Conservation (phyloP, 108 stramenopile genomes). For the Discostella pseudostelligera region DNA sequence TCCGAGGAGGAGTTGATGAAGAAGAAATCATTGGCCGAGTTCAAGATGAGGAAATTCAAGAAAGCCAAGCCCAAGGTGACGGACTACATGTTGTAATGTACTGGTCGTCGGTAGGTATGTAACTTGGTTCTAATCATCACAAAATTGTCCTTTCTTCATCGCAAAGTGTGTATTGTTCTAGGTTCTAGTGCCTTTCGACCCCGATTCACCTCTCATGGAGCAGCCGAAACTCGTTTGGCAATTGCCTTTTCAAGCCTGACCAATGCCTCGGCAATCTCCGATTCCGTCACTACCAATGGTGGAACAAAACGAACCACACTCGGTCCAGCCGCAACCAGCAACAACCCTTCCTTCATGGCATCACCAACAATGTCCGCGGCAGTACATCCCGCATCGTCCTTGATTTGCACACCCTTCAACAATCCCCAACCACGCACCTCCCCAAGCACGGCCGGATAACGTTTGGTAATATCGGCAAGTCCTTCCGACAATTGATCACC, state of each 20-base stretch:
- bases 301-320: constrained; percentile 95
- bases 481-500: constrained; percentile 84
- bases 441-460: constrained; percentile 80
- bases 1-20: constrained; percentile 12
- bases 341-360: constrained; percentile 85
- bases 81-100: constrained; percentile 5
- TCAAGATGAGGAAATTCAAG: constrained; percentile 56
- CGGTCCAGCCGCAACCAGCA: constrained; percentile 92
- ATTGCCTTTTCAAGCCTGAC: constrained; percentile 77
- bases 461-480: constrained; percentile 61
- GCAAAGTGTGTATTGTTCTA: neutral
- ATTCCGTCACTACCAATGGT: constrained; percentile 84
- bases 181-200: neutral
- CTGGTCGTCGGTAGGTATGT: neutral
- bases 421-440: constrained; percentile 94
- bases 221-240: constrained; percentile 29
- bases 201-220: neutral
- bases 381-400: constrained; percentile 66
- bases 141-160: no score
- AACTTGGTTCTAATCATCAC: constrained; percentile 3
- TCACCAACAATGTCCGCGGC: constrained; percentile 88
- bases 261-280: constrained; percentile 77
- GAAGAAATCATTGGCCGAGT: constrained; percentile 27
- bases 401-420: constrained; percentile 80
- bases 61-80: constrained; percentile 39